phyloP scores from a whole-genome alignment of 495 filamentous ascomycete species.

The Parachaetomium inaequale region DNA sequence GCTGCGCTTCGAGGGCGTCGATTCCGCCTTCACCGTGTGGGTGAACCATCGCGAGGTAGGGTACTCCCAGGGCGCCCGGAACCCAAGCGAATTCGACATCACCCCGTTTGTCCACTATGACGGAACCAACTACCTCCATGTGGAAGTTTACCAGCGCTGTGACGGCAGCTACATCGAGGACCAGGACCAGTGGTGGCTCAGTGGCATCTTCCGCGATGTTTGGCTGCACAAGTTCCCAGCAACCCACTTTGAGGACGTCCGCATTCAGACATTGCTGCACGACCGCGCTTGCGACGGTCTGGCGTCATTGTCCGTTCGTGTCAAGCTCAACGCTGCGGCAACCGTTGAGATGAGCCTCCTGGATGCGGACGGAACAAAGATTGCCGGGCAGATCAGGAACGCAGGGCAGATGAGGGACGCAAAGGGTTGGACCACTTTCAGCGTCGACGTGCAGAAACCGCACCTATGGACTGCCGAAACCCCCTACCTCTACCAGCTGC shows the following conservation, averaged over 20 bases:
- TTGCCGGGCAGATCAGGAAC: slow-evolving; percentile 21
- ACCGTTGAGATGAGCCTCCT: slow-evolving; percentile 36
- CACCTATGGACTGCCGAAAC: slow-evolving; percentile 69
- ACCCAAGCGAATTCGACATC: slow-evolving; percentile 66
- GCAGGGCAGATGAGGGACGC: not conserved
- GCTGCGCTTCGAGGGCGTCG: slow-evolving; percentile 67
- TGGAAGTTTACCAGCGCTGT: slow-evolving; percentile 65
- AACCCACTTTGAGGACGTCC: slow-evolving; percentile 56
- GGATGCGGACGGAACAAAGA: slow-evolving; percentile 29
- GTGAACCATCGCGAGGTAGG: slow-evolving; percentile 62
- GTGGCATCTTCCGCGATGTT: slow-evolving; percentile 69
- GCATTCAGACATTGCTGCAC: slow-evolving; percentile 54
- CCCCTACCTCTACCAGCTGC: slow-evolving; percentile 56
- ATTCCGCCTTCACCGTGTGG: slow-evolving; percentile 65
- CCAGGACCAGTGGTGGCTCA: slow-evolving; percentile 58
- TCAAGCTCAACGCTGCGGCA: slow-evolving; percentile 36
- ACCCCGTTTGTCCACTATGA: slow-evolving; percentile 45
- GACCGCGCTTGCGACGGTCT: slow-evolving; percentile 54
- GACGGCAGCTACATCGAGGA: slow-evolving; percentile 68
- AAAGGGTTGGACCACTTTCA: slow-evolving; percentile 22
- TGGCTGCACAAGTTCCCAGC: slow-evolving; percentile 59
- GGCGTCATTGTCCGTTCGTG: slow-evolving; percentile 46
- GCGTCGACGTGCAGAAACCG: slow-evolving; percentile 40
- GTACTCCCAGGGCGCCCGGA: slow-evolving; percentile 65
- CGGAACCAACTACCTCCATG: slow-evolving; percentile 51